Evolutionary conservation across 192 early-diverging fungal genomes (phyloP).

Genomic region (Funneliformis mosseae): DNA sequence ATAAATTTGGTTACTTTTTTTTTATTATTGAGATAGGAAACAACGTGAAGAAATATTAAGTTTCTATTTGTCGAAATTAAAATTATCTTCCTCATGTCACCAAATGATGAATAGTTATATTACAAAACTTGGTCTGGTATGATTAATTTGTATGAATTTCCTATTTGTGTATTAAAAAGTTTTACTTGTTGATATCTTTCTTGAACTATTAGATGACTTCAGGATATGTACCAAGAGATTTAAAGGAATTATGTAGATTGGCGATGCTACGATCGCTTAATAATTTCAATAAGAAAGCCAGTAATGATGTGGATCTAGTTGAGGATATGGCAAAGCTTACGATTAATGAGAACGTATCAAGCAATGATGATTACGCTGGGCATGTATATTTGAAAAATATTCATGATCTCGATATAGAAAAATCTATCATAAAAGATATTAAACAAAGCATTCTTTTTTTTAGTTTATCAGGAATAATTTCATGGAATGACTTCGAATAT

Average conservation of each 20-base stretch:
- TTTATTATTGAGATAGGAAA: constrained; percentile 14
- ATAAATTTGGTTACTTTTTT: constrained; percentile 13
- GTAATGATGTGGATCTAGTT: not conserved
- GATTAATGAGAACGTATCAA: not conserved
- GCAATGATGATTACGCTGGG: not conserved
- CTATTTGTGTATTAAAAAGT: not conserved
- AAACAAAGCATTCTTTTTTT: not conserved
- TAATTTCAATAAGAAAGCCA: not conserved
- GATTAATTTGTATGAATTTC: constrained; percentile 14
- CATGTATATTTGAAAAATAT: not conserved
- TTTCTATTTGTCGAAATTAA: not conserved
- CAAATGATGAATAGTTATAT: constrained; percentile 22
- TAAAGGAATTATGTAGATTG: constrained; percentile 46
- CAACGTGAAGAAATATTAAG: not conserved
- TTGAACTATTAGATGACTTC: constrained; percentile 52
- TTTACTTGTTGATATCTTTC: not conserved
- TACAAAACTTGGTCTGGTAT: constrained; percentile 25
- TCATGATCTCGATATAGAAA: not conserved
- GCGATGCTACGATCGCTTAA: constrained; percentile 40
- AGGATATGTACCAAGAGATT: constrained; percentile 61
- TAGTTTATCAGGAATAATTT: not conserved
- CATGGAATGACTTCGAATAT: constrained; percentile 54
- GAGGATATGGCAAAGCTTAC: constrained; percentile 3
- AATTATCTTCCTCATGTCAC: constrained; percentile 25
- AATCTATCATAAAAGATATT: not conserved